These are phyloP conservation scores for Furcasterigmium sp. DNA, from an alignment of 2,329 filamentous ascomycete genomes.

Conservation along the genomic window DNA sequence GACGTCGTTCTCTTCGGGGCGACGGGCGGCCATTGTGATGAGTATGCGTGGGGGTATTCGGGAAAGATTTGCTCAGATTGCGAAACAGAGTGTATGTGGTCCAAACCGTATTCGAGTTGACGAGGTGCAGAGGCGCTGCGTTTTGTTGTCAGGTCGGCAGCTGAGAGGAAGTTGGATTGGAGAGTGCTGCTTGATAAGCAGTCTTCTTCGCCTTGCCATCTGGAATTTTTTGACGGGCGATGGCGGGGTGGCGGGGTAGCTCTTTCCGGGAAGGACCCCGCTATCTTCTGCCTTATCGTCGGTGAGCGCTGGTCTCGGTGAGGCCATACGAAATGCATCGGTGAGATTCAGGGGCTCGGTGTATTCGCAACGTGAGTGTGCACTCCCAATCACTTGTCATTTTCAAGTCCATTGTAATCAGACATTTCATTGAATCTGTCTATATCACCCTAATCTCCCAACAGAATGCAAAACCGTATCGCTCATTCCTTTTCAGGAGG, in stretches of 20 bases:
- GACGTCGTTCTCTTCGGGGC: slow-evolving; percentile 7
- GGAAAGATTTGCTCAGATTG: too few species aligned
- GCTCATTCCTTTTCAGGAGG: not conserved
- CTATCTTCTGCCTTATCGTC: not conserved
- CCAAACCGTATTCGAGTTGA: too few species aligned
- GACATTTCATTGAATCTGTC: not conserved
- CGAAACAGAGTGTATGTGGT: too few species aligned
- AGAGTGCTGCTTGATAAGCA: slow-evolving; percentile 4
- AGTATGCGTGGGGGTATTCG: not conserved
- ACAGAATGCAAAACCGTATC: not conserved
- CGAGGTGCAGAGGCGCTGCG: not conserved
- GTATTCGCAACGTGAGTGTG: too few species aligned
- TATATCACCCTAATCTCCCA: not conserved
- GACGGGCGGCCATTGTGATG: slow-evolving; percentile 7
- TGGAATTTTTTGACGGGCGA: slow-evolving; percentile 2
- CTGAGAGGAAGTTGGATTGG: not conserved
- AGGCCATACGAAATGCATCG: too few species aligned
- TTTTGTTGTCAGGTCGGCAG: not conserved
- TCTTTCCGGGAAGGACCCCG: not conserved
- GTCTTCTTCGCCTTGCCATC: not conserved
- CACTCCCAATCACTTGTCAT: too few species aligned
- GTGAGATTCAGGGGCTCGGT: not conserved
- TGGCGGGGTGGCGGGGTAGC: slow-evolving; percentile 4
- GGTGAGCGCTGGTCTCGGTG: too few species aligned
- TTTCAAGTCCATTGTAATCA: too few species aligned